Evolutionary conservation across 805 yeast species (phyloP).

Genomic region (Yarrowia sp.): DNA sequence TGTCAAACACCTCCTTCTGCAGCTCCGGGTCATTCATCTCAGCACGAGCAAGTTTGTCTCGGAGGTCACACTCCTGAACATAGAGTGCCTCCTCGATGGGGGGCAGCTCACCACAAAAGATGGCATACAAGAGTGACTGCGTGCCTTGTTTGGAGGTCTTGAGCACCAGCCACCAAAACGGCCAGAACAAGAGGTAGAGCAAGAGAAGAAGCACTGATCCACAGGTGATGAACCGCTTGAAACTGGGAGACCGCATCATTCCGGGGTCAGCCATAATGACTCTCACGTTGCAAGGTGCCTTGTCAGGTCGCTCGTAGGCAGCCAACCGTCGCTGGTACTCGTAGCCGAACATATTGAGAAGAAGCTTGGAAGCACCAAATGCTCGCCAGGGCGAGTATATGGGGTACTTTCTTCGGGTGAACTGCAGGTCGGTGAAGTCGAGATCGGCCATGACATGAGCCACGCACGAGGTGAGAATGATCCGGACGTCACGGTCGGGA

Average conservation of each 20-base stretch:
- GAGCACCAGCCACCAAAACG: slow-evolving; percentile 77
- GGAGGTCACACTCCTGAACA: slow-evolving; percentile 67
- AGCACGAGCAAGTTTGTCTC: slow-evolving; percentile 48
- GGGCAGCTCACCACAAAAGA: slow-evolving; percentile 66
- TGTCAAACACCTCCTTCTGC: slow-evolving; percentile 58
- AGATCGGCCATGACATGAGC: slow-evolving; percentile 71
- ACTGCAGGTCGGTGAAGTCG: slow-evolving; percentile 60
- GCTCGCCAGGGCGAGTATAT: slow-evolving; percentile 64
- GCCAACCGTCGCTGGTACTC: slow-evolving; percentile 71
- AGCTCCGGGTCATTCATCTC: slow-evolving; percentile 64
- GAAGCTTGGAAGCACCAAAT: slow-evolving; percentile 78
- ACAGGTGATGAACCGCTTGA: slow-evolving; percentile 71
- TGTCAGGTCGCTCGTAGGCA: slow-evolving; percentile 61
- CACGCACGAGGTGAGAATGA: slow-evolving; percentile 74
- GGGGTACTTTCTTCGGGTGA: slow-evolving; percentile 61
- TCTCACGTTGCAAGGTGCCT: slow-evolving; percentile 63
- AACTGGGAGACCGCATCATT: slow-evolving; percentile 80
- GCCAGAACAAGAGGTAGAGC: slow-evolving; percentile 66
- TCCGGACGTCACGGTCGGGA: slow-evolving; percentile 89
- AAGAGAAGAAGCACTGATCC: slow-evolving; percentile 68
- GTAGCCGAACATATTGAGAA: slow-evolving; percentile 69
- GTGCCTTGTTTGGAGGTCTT: slow-evolving; percentile 78
- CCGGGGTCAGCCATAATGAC: slow-evolving; percentile 88
- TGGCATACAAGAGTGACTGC: slow-evolving; percentile 67
- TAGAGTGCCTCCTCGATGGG: slow-evolving; percentile 64